These are phyloP conservation scores for Penstemon barbatus DNA, from an alignment of 257 asterid genomes.

Conservation along the genomic window DNA sequence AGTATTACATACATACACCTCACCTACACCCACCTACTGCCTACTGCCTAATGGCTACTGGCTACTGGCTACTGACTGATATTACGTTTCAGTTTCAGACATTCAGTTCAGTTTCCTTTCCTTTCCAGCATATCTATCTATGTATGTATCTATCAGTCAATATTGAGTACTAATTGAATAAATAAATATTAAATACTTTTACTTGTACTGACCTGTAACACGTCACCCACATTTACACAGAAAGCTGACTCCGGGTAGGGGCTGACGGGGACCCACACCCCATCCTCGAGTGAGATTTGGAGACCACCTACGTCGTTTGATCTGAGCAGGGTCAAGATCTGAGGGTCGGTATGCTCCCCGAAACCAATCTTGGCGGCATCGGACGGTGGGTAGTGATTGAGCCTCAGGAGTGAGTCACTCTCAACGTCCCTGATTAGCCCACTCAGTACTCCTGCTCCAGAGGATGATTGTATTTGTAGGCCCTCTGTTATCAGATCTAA, in stretches of 20 bases:
- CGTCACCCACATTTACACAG: conserved; percentile 74
- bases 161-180: conserved; percentile 16
- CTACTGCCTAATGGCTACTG: too few relatives aligned
- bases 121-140: conserved; percentile 23
- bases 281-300: conserved; percentile 50
- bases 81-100: conserved; percentile 19
- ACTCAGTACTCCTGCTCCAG: conserved; percentile 41
- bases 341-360: conserved; percentile 95
- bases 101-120: conserved; percentile 1
- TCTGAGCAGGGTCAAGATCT: conserved; percentile 58
- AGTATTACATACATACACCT: not conserved
- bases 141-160: conserved; percentile 26
- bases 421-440: conserved; percentile 43
- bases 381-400: conserved; percentile 65
- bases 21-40: not conserved
- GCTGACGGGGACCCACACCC: conserved; percentile 53
- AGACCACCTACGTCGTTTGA: conserved; percentile 57
- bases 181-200: not conserved
- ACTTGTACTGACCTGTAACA: conserved; percentile 50
- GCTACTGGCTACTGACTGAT: not conserved
- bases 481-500: conserved; percentile 63
- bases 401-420: conserved; percentile 59
- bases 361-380: conserved; percentile 47
- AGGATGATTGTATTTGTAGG: conserved; percentile 28
- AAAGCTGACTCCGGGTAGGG: conserved; percentile 37